phyloP scores from a whole-genome alignment of 2,329 filamentous ascomycete genomes.

The Acrodontium crateriforme region DNA sequence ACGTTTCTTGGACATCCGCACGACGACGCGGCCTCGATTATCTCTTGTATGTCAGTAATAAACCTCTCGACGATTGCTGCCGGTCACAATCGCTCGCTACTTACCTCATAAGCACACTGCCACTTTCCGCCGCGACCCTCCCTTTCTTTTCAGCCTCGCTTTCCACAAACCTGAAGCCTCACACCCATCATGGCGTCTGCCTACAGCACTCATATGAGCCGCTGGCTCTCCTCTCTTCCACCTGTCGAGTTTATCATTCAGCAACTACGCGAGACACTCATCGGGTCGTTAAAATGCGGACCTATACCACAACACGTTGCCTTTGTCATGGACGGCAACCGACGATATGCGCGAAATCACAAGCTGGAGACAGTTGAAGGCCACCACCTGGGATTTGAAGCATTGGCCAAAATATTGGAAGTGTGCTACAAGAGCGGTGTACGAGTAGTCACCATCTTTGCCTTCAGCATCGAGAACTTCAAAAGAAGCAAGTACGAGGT shows the following conservation, averaged over 20 bases:
- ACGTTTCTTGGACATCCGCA: no score
- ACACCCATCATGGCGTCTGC: conserved; percentile 24
- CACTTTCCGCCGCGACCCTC: no score
- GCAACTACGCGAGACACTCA: conserved; percentile 67
- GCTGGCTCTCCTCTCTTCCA: conserved; percentile 76
- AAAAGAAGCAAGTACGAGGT: conserved; percentile 95
- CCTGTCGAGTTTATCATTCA: conserved; percentile 81
- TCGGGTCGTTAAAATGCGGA: conserved; percentile 78
- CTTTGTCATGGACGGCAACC: conserved; percentile 99
- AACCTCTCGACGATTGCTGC: no score
- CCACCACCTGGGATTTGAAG: conserved; percentile 90
- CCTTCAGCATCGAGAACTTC: conserved; percentile 98
- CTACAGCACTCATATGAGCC: conserved; percentile 47
- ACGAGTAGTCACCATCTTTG: conserved; percentile 93
- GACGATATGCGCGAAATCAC: conserved; percentile 77
- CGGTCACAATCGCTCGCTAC: no score
- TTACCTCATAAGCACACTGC: no score
- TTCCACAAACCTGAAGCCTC: no score
- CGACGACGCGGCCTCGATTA: no score
- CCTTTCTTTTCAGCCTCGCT: no score
- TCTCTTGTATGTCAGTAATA: no score
- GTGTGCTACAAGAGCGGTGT: conserved; percentile 97
- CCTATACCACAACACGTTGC: conserved; percentile 89
- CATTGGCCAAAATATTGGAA: conserved; percentile 84
- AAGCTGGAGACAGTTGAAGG: conserved; percentile 95